These are phyloP conservation scores for Peniophora sp. DNA, from an alignment of 1,284 basidiomycete species.

Conservation along the genomic window DNA sequence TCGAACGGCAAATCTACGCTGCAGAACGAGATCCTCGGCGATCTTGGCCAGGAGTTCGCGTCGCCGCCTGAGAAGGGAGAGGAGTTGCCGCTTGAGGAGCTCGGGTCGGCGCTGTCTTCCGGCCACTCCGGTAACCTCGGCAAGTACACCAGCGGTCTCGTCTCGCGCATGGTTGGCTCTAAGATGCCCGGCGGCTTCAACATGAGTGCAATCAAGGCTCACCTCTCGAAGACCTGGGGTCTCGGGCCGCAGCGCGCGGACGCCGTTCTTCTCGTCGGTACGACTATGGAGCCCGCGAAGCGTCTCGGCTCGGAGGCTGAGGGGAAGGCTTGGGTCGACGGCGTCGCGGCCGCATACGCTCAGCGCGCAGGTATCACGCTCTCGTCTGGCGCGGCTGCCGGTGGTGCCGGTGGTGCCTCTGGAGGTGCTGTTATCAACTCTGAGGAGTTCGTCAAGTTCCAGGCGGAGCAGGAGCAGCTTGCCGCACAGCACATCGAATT, in stretches of 20 bases:
- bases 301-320: constrained; percentile 88
- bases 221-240: constrained; percentile 91
- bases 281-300: constrained; percentile 91
- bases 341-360: constrained; percentile 44
- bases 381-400: constrained; percentile 54
- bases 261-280: constrained; percentile 84
- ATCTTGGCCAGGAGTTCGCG: constrained; percentile 84
- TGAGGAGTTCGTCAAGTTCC: constrained; percentile 97
- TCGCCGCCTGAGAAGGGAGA: constrained; percentile 97
- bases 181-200: constrained; percentile 99
- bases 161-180: constrained; percentile 87
- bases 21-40: constrained; percentile 94
- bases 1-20: constrained; percentile 89
- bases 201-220: constrained; percentile 82
- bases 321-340: constrained; percentile 91
- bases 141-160: constrained; percentile 76
- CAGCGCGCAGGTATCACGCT: constrained; percentile 69
- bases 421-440: constrained; percentile 91
- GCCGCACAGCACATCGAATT: constrained; percentile 91
- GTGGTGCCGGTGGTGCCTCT: constrained; percentile 51
- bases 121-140: not conserved
- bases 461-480: constrained; percentile 87
- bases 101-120: constrained; percentile 79
- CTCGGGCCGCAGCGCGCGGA: constrained; percentile 86
- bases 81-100: constrained; percentile 88